phyloP scores from a whole-genome alignment of 768 basidiomycete genomes.

The Lentinula edodes region DNA sequence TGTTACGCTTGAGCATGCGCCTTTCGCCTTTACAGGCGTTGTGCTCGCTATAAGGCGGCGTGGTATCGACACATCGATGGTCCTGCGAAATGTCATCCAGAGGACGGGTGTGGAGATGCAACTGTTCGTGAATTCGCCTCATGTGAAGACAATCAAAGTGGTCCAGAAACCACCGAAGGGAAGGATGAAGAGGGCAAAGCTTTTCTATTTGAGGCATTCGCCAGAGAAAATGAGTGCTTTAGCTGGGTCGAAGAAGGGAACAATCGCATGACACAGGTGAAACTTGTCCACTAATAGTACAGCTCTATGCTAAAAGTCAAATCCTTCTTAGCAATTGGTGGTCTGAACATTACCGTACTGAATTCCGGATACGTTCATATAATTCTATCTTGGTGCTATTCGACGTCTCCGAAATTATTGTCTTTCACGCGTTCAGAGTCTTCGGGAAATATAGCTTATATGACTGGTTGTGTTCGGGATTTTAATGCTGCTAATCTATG shows the following conservation, averaged over 20 bases:
- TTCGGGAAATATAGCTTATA: too few relatives aligned
- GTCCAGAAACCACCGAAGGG: conserved; percentile 58
- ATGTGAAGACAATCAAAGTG: conserved; percentile 83
- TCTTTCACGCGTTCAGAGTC: too few relatives aligned
- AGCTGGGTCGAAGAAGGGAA: conserved; percentile 37
- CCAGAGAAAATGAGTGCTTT: conserved; percentile 83
- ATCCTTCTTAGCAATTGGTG: not conserved
- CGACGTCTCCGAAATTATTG: too few relatives aligned
- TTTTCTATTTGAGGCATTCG: conserved; percentile 78
- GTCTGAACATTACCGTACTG: not conserved
- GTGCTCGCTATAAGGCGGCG: conserved; percentile 77
- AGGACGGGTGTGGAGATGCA: conserved; percentile 92
- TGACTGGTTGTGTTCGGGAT: too few relatives aligned
- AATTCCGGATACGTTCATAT: too few relatives aligned
- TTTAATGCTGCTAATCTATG: too few relatives aligned
- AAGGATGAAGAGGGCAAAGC: conserved; percentile 69
- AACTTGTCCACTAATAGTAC: conserved; percentile 3
- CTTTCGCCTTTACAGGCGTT: conserved; percentile 84
- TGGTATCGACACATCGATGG: conserved; percentile 84
- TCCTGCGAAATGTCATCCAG: conserved; percentile 85
- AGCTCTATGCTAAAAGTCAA: not conserved
- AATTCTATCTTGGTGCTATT: too few relatives aligned
- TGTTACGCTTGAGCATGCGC: conserved; percentile 71
- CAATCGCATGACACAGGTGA: conserved; percentile 15
- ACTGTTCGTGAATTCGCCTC: conserved; percentile 81